Conservation (phyloP, 2,329 filamentous ascomycete genomes). For the Paecilomyces variotii region DNA sequence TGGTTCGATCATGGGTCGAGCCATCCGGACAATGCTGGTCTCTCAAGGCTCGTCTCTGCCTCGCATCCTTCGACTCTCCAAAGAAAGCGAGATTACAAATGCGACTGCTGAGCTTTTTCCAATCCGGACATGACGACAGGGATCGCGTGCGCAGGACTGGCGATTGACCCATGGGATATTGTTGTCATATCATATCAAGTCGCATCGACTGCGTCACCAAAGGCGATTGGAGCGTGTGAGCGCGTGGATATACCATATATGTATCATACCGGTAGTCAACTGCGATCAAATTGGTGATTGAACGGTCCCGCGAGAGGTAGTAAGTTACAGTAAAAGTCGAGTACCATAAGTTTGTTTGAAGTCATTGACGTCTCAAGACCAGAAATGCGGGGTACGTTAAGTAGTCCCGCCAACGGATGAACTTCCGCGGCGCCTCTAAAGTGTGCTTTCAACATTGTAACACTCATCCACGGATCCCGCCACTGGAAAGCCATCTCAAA, state of each 20-base stretch:
- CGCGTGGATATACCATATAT: not conserved
- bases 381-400: not conserved
- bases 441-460: not conserved
- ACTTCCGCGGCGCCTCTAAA: not conserved
- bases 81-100: not conserved
- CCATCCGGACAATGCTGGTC: not conserved
- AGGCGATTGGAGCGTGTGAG: not conserved
- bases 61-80: not conserved
- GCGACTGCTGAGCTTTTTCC: not conserved
- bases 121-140: not conserved
- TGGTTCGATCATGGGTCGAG: not conserved
- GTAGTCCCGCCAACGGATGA: not conserved
- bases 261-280: not conserved
- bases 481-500: not conserved
- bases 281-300: not conserved
- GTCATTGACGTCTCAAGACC: not conserved
- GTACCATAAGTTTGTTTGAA: not conserved
- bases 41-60: not conserved
- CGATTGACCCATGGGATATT: not conserved
- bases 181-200: not conserved
- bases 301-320: not conserved
- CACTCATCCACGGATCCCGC: not conserved
- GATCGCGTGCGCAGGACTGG: not conserved
- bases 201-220: not conserved
- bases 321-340: not conserved